These are phyloP conservation scores for Mrakia gelida DNA, from an alignment of 768 basidiomycete genomes.

Conservation along the genomic window DNA sequence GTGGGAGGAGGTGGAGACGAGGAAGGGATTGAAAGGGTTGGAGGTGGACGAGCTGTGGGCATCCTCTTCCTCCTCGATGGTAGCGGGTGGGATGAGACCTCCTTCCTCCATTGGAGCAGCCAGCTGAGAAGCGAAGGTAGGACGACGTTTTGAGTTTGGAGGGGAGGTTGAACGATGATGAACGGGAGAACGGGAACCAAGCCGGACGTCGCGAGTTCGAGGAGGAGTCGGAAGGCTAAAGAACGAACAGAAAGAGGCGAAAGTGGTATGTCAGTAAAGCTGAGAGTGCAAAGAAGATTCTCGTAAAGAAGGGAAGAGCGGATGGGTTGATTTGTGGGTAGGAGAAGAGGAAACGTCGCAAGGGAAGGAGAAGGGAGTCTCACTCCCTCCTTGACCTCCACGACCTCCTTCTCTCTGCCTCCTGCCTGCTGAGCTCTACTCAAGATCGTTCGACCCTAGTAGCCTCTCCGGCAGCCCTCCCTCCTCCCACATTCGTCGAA, in stretches of 20 bases:
- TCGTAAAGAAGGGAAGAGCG: not conserved
- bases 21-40: not conserved
- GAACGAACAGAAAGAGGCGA: not conserved
- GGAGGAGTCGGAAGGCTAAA: constrained; percentile 20
- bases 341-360: not conserved
- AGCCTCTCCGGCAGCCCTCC: not conserved
- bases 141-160: not conserved
- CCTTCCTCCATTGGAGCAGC: constrained; percentile 5
- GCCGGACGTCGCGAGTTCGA: constrained; percentile 24
- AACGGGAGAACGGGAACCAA: not conserved
- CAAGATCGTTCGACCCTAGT: not conserved
- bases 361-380: not conserved
- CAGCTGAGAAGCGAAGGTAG: constrained; percentile 6
- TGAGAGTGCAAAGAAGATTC: too few species aligned
- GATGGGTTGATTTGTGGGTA: not conserved
- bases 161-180: constrained; percentile 16
- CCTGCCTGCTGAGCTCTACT: not conserved
- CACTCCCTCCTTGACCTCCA: not conserved
- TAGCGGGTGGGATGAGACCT: constrained; percentile 13
- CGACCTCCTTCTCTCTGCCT: not conserved
- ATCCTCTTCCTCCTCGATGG: not conserved
- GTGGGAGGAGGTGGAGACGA: not conserved
- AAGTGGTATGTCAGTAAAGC: not conserved
- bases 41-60: not conserved
- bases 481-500: not conserved